Base-by-base conservation (phyloP, 805 yeast species). In the Saturnispora bothae region DNA sequence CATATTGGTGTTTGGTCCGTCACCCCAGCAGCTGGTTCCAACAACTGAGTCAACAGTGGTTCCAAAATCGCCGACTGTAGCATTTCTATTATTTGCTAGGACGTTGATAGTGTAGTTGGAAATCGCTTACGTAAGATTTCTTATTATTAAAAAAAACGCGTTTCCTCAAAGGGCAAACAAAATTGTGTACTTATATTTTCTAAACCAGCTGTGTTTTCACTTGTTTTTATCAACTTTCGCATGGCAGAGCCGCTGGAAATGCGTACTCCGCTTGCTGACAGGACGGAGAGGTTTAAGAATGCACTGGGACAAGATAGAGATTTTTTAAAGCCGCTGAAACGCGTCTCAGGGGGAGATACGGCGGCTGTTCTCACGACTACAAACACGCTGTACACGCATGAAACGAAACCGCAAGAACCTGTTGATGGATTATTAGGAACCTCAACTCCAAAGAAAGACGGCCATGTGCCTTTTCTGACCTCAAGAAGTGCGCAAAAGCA, bases 21-120 rank as follows among this genome's bases (percentile, higher is more conserved):
- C 12, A 58, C 32, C 20, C 45, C 49, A 1, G 55, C 52, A 7
- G 46, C 44, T 4, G 60, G 54, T 5, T 41, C 43, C 12, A 59
- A 41, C 4, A 48, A 48, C 43, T 56, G 59, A 4, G 51, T 41
- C 22, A 60, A 46, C 3, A 60, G 44, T 4, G 36, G 48, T 22
- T 44, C 44, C 20, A 59, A 36, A 36, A 52, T 50, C 26, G 48
- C 42, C 4, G 61, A 47, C 30, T 54, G 56, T 17, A 59, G 46
- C 63, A 59, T 59, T 2, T 10, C 28, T 23, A n/a, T 26, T 26
- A 10, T 26, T n/a, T 5, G 15, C 12, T 26, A n/a, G 15, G 8
- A 16, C 16, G 14, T 31, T 19, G n/a, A 31, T 20, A 13, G 12
- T 27, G 25, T 7, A 8, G 25, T 22, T 22, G 25, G 10, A 22